Evolutionary conservation across 345 rosid genomes (phyloP), one percentile per base, ranked within the genome.

Genomic region (Pistacia vera): DNA sequence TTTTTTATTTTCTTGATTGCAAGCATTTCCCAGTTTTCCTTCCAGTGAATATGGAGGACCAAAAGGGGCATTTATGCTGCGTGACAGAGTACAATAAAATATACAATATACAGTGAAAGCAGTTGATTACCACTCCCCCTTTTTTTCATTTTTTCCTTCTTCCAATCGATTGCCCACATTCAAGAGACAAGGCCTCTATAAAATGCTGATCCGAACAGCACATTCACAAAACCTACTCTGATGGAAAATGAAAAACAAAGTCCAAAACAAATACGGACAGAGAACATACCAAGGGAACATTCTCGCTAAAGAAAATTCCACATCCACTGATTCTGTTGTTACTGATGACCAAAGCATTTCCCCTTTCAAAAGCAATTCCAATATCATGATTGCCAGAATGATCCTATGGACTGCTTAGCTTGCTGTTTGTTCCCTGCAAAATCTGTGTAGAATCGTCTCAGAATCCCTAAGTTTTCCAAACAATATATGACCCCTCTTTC

Each of bases 381-480:
- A 49, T 38, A 52, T 20, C 28, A 59, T 41, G 25, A 68, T 25
- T 63, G 63, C 74, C 30, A 55, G 71, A 56, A 49, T 16, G 11
- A 54, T 51, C 54, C 17, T 36, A 2, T 18, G 36, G 61, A 58
- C 33, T 61, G 71, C 57, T 65, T 25, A 11, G 22, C 13, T 73
- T 28, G 66, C 61, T n/a, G n/a, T 2, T 49, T 25, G 36, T 52
- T 36, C 51, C 16, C 63, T 22, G 13, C 64, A 59, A 30, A 33
- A 33, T 61, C 16, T 30, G 49, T 46, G 70, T 41, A 72, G 62
- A 41, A 38, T 68, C 22, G 41, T 57, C 49, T 74, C 72, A 41
- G 22, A 56, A 63, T 71, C 80, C 61, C 73, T 63, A 67, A 28
- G 88, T 84, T 71, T 86, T 89, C 99, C 99, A 97, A 22, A 92